Conservation (phyloP, 2,329 filamentous ascomycete species). For the Tolypocladium capitatum region DNA sequence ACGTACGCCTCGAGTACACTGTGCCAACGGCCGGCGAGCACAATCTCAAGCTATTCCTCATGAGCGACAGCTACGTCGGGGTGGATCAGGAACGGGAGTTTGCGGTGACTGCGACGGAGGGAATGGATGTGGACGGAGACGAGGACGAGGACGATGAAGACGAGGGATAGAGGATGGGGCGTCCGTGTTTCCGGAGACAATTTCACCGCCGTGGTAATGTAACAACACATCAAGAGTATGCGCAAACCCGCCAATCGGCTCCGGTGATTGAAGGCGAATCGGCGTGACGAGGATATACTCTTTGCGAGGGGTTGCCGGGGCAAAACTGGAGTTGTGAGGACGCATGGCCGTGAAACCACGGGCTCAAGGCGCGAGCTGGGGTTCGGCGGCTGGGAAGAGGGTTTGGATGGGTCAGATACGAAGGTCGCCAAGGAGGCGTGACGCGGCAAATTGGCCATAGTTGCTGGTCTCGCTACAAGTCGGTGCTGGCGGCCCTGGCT, state of each 20-base stretch:
- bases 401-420: constrained; percentile 1
- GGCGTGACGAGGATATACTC: constrained; percentile 9
- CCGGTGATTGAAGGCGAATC: constrained; percentile 7
- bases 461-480: neutral
- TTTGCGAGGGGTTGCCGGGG: constrained; percentile 14
- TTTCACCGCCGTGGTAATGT: neutral
- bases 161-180: constrained; percentile 11
- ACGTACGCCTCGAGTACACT: constrained; percentile 74
- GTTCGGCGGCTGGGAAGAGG: neutral
- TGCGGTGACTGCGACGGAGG: constrained; percentile 72
- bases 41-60: constrained; percentile 80
- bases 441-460: neutral
- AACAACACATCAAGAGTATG: neutral
- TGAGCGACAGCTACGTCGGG: constrained; percentile 94
- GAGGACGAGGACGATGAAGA: constrained; percentile 63
- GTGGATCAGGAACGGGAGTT: constrained; percentile 94
- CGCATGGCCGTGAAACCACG: constrained; percentile 12
- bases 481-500: neutral
- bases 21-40: constrained; percentile 75
- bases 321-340: constrained; percentile 17
- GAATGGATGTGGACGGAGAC: constrained; percentile 87
- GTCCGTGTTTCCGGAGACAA: neutral
- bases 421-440: neutral
- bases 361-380: constrained; percentile 11
- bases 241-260: neutral